These are phyloP conservation scores for Mucor lusitanicus DNA, from an alignment of 371 early-diverging fungal genomes.

Conservation along the genomic window DNA sequence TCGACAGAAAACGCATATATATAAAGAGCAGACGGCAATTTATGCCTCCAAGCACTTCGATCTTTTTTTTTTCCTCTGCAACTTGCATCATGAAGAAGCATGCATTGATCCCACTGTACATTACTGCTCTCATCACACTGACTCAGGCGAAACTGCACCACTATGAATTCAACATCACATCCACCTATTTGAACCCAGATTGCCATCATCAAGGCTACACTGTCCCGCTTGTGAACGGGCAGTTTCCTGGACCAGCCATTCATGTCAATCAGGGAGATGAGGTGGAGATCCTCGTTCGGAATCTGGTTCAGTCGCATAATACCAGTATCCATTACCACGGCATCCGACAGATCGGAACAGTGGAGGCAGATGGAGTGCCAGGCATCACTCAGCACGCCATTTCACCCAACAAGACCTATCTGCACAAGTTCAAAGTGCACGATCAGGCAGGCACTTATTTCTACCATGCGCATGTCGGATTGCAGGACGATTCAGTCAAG, in stretches of 20 bases:
- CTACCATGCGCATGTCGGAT: slow-evolving; percentile 48
- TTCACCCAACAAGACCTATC: slow-evolving; percentile 26
- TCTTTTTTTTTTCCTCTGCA: background rate
- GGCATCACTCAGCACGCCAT: slow-evolving; percentile 44
- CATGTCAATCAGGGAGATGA: slow-evolving; percentile 40
- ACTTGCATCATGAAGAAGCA: background rate
- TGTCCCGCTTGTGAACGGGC: slow-evolving; percentile 42
- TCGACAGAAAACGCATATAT: background rate
- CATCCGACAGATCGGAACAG: slow-evolving; percentile 39
- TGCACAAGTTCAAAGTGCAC: slow-evolving; percentile 31
- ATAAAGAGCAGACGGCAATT: background rate
- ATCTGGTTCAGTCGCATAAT: slow-evolving; percentile 14
- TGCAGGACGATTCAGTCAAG: slow-evolving; percentile 38
- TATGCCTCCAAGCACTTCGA: background rate
- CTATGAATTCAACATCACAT: slow-evolving; percentile 17
- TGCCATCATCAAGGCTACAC: slow-evolving; percentile 14
- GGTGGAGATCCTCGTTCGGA: slow-evolving; percentile 43
- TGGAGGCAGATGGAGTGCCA: slow-evolving; percentile 47
- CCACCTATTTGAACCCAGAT: slow-evolving; percentile 31
- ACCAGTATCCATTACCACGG: slow-evolving; percentile 47
- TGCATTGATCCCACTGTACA: background rate
- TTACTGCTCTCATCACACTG: background rate
- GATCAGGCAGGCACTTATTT: slow-evolving; percentile 50
- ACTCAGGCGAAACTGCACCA: slow-evolving; percentile 9
- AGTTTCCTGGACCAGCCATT: slow-evolving; percentile 54